Base-by-base conservation (phyloP, 495 filamentous ascomycete species). In the Bathelium albidoporum region DNA sequence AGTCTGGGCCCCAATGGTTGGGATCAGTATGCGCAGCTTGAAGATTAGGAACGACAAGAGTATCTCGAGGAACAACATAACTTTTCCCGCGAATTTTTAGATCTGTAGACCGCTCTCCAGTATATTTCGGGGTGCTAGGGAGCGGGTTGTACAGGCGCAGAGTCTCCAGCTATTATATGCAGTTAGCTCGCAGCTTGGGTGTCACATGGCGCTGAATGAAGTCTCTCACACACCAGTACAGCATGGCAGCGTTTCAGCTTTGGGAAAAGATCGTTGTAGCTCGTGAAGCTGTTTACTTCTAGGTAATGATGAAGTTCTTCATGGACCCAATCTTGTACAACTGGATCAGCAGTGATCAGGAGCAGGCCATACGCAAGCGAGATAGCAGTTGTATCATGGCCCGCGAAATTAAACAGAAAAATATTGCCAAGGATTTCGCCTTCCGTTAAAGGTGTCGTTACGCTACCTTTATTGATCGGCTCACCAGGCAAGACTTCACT, bases 1-100 rank as follows among this genome's bases (percentile, higher is more conserved):
- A 59, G 53, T 77, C 73, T 20, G 61, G 39, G 11, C 78, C 78
- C 81, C 81, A 84, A 61, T 79, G 78, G 11, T 65, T 62, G 9
- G 76, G 74, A 31, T 76, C 71, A 5, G 72, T 72, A 34, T 82
- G 81, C 0, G 81, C 61, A 3, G 73, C 74, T 36, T 65, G 61
- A 12, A 72, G 58, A 36, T 76, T 76, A 0, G 74, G 60, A 41
- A 76, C 74, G 49, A 81, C 44, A 28, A 64, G 62, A 12, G 74
- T 74, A 9, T 70, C 59, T 10, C 70, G 43, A 0, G 79, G 79
- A 14, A 83, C 64, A 0, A 66, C 28, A 45, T 73, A 62, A 16
- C 58, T 65, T 32, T 70, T 59, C 16, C 62, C 70, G 31, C 70
- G 64, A 45, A 74, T 67, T 1, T 36, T 67, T 10, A 80, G 32